phyloP scores from a whole-genome alignment of 495 filamentous ascomycete genomes.

The Clohesyomyces aquaticus region DNA sequence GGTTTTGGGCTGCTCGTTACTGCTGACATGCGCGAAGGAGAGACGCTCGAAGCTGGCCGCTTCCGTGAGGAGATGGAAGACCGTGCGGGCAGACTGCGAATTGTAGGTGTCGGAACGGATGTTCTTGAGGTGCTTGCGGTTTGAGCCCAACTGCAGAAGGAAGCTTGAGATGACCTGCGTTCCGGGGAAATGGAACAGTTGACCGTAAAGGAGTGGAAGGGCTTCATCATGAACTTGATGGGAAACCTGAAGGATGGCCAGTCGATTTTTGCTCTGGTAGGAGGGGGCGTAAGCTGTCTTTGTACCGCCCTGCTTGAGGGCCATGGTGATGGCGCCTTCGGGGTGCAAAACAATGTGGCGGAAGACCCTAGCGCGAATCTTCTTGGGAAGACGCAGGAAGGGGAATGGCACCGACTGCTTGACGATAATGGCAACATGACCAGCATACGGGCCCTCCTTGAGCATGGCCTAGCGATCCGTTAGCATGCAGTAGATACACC shows the following conservation, averaged over 20 bases:
- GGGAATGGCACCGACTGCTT: constrained; percentile 25
- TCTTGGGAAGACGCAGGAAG: constrained; percentile 4
- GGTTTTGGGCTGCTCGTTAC: constrained; percentile 16
- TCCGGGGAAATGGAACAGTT: constrained; percentile 18
- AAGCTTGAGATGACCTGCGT: constrained; percentile 21
- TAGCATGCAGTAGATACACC: background rate
- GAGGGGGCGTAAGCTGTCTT: constrained; percentile 15
- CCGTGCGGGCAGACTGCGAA: constrained; percentile 1
- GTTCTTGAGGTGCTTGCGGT: constrained; percentile 2
- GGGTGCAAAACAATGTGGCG: constrained; percentile 4
- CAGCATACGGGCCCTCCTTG: constrained; percentile 19
- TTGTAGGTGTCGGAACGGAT: constrained; percentile 18
- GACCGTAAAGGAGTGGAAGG: constrained; percentile 18
- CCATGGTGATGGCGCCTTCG: constrained; percentile 12
- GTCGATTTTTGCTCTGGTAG: constrained; percentile 11
- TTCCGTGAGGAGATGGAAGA: constrained; percentile 21
- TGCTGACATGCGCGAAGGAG: constrained; percentile 18
- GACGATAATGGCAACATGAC: constrained; percentile 26
- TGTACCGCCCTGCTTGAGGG: constrained; percentile 3
- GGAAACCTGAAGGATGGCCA: constrained; percentile 13
- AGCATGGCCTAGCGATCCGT: constrained; percentile 17
- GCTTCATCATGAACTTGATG: constrained; percentile 20
- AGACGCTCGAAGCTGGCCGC: constrained; percentile 3
- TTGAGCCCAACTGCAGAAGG: constrained; percentile 18
- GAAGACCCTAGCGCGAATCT: constrained; percentile 19